Base-by-base conservation (phyloP, 352 stramenopile genomes). In the Phytophthora cactorum region DNA sequence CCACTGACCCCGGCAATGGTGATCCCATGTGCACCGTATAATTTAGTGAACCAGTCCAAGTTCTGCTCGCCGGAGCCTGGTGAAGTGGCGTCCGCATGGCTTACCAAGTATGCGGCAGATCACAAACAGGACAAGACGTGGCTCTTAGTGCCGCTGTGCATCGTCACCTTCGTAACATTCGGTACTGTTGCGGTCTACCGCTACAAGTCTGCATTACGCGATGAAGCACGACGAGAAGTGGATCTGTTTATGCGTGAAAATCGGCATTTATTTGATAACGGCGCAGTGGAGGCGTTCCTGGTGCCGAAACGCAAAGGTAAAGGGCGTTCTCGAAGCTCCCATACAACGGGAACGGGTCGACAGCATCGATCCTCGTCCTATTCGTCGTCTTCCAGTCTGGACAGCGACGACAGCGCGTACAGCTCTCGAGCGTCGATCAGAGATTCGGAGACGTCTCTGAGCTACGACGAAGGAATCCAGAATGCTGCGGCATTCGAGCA, bases 1-100 rank as follows among this genome's bases (percentile, higher is more conserved):
- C 82, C 82, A 0, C 47, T 66, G 12, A 75, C 69, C 5, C 77
- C 82, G 3, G 74, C 80, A 1, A 86, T 84, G 70, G 61, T 90
- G 29, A 90, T 90, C 57, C 84, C 84, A 8, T 90, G 84, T 39
- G 78, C 70, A 38, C 58, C 82, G n/a, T 83, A 81, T 43, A 68
- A 68, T 43, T 41, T 72, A 8, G 72, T 79, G 7, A 71, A 83
- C 36, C 66, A 68, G 11, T 71, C 71, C 8, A 70, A 64, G 39
- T 92, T 84, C 64, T 82, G 70, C 49, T 38, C 49, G 2, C 83
- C 81, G 0, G 62, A 62, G 36, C 60, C 68, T 3, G 79, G 81
- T 0, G 47, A 67, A 6, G 68, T 92, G 17, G 68, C 82, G 14
- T 47, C 60, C 1, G 72, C 78, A 1, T 92, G 83, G 83, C 75